These are phyloP conservation scores for Crithidia fasciculata DNA, from an alignment of 208 protist genomes.

Conservation along the genomic window DNA sequence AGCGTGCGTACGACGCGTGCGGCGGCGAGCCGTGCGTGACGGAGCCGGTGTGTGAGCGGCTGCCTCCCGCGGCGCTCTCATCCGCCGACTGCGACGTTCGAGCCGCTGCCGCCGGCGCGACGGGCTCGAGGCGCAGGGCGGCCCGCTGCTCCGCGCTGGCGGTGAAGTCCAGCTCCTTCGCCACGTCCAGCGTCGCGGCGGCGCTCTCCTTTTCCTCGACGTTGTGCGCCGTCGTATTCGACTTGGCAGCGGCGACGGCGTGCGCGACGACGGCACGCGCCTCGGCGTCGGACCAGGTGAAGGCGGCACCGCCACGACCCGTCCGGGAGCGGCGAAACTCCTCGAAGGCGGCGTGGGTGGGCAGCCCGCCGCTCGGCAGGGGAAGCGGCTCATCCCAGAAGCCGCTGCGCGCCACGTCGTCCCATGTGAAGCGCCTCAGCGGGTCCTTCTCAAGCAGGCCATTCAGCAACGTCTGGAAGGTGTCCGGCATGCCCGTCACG, in stretches of 20 bases:
- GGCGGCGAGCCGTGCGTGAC: constrained; percentile 15
- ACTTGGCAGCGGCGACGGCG: constrained; percentile 39
- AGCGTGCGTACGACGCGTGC: not conserved
- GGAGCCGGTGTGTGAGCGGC: not conserved
- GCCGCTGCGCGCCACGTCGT: constrained; percentile 61
- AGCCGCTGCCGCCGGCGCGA: not conserved
- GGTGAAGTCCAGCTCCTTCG: constrained; percentile 80
- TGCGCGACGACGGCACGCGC: constrained; percentile 35
- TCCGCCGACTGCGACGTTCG: constrained; percentile 13
- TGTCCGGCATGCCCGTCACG: constrained; percentile 45
- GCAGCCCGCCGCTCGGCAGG: constrained; percentile 36
- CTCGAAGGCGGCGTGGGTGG: constrained; percentile 73
- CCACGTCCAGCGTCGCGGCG: constrained; percentile 34
- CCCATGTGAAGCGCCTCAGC: constrained; percentile 77
- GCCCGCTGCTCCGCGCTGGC: constrained; percentile 24
- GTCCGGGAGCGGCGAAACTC: constrained; percentile 34
- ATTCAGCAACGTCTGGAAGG: constrained; percentile 73
- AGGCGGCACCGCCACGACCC: not conserved
- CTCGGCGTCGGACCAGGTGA: constrained; percentile 37
- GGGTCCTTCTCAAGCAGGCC: constrained; percentile 86
- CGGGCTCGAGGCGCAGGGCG: constrained; percentile 14
- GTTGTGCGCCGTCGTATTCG: constrained; percentile 38
- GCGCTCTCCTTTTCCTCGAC: constrained; percentile 45
- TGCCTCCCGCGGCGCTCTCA: not conserved
- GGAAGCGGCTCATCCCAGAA: constrained; percentile 83